Evolutionary conservation across 805 yeast genomes (phyloP).

Genomic region (Lipomyces sp.): DNA sequence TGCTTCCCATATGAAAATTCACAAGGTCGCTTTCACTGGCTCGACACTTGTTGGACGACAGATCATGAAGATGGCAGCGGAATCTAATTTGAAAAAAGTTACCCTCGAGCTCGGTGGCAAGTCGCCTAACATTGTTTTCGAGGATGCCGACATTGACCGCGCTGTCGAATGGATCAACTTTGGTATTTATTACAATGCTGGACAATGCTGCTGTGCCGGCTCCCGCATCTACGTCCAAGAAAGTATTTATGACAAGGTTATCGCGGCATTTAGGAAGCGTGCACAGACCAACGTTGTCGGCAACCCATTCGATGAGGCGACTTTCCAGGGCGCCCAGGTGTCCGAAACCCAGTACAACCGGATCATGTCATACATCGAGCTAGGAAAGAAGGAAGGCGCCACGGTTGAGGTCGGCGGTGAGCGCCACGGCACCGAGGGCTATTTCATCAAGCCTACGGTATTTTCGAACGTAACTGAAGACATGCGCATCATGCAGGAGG

Average conservation of each 20-base stretch:
- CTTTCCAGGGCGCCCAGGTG: conserved; percentile 92
- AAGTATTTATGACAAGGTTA: conserved; percentile 75
- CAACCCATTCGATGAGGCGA: conserved; percentile 76
- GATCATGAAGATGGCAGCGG: conserved; percentile 81
- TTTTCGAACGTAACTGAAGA: conserved; percentile 78
- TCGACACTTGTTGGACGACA: conserved; percentile 88
- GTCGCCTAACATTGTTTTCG: conserved; percentile 87
- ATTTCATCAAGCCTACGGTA: conserved; percentile 69
- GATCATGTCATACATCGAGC: conserved; percentile 74
- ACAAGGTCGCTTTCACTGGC: conserved; percentile 94
- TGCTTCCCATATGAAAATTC: conserved; percentile 75
- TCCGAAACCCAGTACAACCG: conserved; percentile 77
- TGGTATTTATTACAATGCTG: conserved; percentile 92
- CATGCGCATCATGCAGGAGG: conserved; percentile 80
- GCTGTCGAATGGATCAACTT: conserved; percentile 75
- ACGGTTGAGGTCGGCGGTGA: conserved; percentile 81
- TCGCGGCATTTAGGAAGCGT: conserved; percentile 60
- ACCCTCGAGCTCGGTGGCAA: conserved; percentile 97
- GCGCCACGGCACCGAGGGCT: conserved; percentile 64
- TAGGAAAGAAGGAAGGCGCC: conserved; percentile 86
- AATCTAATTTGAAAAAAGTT: conserved; percentile 81
- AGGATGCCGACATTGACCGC: conserved; percentile 78
- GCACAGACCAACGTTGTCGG: conserved; percentile 67
- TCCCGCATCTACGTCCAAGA: conserved; percentile 90
- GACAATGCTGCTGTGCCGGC: conserved; percentile 96